These are phyloP conservation scores for Ensete glaucum DNA, from an alignment of 176 grass and related monocot species.

Conservation along the genomic window DNA sequence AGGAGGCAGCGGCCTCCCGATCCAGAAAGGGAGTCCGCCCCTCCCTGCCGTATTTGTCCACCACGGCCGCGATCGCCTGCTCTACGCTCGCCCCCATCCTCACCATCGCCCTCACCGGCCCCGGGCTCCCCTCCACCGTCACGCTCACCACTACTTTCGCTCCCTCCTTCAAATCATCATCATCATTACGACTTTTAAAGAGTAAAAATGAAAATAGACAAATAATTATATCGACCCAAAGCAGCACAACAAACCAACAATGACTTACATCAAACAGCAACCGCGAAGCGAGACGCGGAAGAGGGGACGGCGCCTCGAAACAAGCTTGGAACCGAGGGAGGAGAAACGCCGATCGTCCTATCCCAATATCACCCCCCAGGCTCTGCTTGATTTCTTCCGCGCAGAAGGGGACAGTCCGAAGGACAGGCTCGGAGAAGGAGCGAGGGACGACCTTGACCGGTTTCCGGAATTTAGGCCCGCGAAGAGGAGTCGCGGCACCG, in stretches of 20 bases:
- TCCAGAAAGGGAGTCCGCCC: constrained; percentile 28
- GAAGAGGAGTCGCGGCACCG: background rate
- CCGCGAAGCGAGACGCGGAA: background rate
- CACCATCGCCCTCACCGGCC: constrained; percentile 73
- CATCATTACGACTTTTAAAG: background rate
- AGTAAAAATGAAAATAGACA: background rate
- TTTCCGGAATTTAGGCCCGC: background rate
- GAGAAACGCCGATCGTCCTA: background rate
- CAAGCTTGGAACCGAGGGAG: background rate
- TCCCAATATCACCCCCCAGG: background rate
- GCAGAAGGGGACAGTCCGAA: background rate
- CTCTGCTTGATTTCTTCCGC: background rate
- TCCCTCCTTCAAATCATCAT: constrained; percentile 17
- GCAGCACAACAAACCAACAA: too few species aligned
- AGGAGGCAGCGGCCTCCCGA: constrained; percentile 10
- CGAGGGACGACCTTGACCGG: background rate
- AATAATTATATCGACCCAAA: background rate
- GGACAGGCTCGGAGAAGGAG: background rate
- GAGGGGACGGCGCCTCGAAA: background rate
- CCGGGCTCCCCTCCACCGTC: constrained; percentile 71
- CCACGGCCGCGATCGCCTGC: constrained; percentile 52
- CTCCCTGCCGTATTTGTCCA: constrained; percentile 60
- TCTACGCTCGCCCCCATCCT: constrained; percentile 45
- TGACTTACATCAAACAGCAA: background rate
- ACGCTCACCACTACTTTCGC: constrained; percentile 80